Base-by-base conservation (phyloP, 208 protist species). In the Leishmania tropica region DNA sequence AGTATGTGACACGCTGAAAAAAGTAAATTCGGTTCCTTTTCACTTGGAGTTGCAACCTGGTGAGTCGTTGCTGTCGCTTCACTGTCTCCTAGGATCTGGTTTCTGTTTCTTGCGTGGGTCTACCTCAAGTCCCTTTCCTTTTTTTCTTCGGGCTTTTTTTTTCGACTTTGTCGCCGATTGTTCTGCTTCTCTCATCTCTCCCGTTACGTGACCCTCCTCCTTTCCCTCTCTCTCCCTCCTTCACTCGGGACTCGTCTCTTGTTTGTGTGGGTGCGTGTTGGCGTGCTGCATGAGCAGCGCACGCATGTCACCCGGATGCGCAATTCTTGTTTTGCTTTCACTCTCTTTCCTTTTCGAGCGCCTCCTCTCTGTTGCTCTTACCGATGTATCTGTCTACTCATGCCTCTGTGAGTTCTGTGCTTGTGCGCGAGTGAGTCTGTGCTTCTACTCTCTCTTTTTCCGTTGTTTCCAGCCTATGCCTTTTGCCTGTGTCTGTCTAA, bases 341-440 rank as follows among this genome's bases (percentile, higher is more conserved):
- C 31, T 37, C 10, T 13, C 31, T 13, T 35, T 37, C n/a, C 10
- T 37, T 40, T n/a, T 28, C 67, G 19, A 13, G 15, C 42, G n/a
- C 24, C 47, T 28, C 15, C 11, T 74, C 47, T 51, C 40, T 3
- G 35, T 28, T 74, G 19, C 24, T 31, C 40, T 6, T 51, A 13
- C 28, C 68, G 68, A 45, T 74, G 68, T 74, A 51, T 74, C 65
- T 71, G 45, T 35, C 68, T 24, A 40, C 62, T 35, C 62, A 40
- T 68, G 62, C 6, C 31, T 68, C 24, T 62, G 28, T 64, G 58
- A 31, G 58, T 35, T 42, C 62, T 68, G 31, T 68, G 62, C 15
- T 35, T 5, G 62, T 68, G 31, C 13, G 62, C 31, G 15, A 35
- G 62, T 40, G 58, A 15, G 58, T 64, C 28, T 64, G 24, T 67